A percentile compares a stretch with the other conserved stretches of the same genome.
Conservation (phyloP, 2,329 filamentous ascomycete species). For the Elsinoe batatas region DNA sequence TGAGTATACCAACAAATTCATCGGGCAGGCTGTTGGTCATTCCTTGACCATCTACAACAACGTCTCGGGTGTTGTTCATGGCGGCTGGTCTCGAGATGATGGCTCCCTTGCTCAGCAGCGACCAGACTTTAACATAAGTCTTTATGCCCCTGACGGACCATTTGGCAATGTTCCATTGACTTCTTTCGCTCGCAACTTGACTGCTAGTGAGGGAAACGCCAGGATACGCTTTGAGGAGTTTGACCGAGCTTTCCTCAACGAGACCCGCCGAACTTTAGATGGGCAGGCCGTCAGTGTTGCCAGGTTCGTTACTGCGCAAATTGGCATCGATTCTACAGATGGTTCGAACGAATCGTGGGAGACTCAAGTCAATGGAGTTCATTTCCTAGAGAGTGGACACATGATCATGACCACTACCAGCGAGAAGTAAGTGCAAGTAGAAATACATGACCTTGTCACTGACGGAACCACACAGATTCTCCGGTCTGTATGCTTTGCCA, state of each 20-base stretch:
- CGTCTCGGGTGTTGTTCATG: conserved; percentile 64
- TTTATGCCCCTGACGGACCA: conserved; percentile 53
- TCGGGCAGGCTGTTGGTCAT: conserved; percentile 30
- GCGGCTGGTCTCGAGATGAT: conserved; percentile 59
- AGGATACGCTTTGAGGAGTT: conserved; percentile 56
- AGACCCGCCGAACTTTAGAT: conserved; percentile 23
- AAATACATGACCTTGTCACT: not conserved
- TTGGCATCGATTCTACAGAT: conserved; percentile 63
- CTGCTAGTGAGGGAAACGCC: conserved; percentile 59
- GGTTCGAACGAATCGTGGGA: conserved; percentile 67
- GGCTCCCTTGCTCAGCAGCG: conserved; percentile 40
- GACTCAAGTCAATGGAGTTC: conserved; percentile 70
- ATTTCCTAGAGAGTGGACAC: conserved; percentile 72
- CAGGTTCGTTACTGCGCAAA: conserved; percentile 58
- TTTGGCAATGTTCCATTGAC: conserved; percentile 46
- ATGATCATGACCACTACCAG: conserved; percentile 81
- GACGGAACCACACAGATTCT: conserved; percentile 32
- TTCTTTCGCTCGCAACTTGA: conserved; percentile 72
- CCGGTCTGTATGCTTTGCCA: conserved; percentile 81
- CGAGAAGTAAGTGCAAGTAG: conserved; percentile 53
- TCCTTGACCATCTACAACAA: conserved; percentile 62
- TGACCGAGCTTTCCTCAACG: conserved; percentile 25
- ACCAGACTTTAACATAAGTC: conserved; percentile 37
- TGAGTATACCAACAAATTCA: conserved; percentile 21
- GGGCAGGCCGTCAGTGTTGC: conserved; percentile 40